These are phyloP conservation scores for Pontederia paniculata DNA, from an alignment of 176 grass and related monocot species.

Conservation along the genomic window DNA sequence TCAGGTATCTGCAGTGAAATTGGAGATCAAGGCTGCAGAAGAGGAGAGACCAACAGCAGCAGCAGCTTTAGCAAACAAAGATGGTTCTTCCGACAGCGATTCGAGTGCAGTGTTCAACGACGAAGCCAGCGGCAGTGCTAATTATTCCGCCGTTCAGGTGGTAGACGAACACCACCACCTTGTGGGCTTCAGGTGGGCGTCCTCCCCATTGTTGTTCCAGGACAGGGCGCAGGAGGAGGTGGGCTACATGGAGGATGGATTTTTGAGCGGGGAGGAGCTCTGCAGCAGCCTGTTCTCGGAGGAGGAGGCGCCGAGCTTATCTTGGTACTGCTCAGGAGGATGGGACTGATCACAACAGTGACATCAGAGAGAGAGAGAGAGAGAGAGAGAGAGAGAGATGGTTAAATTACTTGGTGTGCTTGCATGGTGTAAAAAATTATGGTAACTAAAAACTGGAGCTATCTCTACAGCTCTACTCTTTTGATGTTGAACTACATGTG, in stretches of 20 bases:
- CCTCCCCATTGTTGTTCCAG: conserved; percentile 3
- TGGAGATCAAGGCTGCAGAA: conserved; percentile 20
- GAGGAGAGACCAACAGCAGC: conserved; percentile 14
- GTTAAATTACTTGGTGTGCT: too few relatives aligned
- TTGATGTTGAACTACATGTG: neutral
- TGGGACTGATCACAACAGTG: neutral
- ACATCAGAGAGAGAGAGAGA: too few relatives aligned
- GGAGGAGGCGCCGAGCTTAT: neutral
- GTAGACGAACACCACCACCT: neutral
- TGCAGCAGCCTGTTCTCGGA: conserved; percentile 5
- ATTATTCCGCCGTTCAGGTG: conserved; percentile 23
- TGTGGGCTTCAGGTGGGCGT: conserved; percentile 21
- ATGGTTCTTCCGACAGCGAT: conserved; percentile 69
- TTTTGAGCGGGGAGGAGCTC: conserved; percentile 5
- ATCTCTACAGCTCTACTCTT: too few relatives aligned
- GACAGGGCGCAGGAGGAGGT: neutral
- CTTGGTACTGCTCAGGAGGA: neutral
- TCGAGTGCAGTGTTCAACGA: conserved; percentile 66
- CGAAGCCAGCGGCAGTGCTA: conserved; percentile 34
- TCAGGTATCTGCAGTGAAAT: conserved; percentile 13
- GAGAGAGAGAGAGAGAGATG: too few relatives aligned
- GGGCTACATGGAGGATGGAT: neutral
- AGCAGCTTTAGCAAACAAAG: conserved; percentile 27
- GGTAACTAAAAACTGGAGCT: neutral
- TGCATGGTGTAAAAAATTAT: too few relatives aligned